A percentile compares a stretch with the other conserved stretches of the same genome.
These are phyloP conservation scores for Aspergillus sp. DNA, from an alignment of 2,329 filamentous ascomycete genomes.

Conservation along the genomic window DNA sequence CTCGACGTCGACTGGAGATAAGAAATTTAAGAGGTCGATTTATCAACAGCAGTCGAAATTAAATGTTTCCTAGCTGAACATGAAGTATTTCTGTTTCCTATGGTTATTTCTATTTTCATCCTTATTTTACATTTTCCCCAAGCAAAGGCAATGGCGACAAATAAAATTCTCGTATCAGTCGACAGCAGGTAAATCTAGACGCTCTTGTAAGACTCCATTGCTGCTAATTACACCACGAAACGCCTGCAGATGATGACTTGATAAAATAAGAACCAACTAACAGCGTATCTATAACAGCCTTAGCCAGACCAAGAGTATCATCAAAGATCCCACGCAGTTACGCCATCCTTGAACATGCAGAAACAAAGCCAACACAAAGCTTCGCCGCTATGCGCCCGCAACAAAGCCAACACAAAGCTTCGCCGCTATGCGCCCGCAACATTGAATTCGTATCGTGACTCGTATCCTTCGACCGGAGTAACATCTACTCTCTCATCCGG, in stretches of 20 bases:
- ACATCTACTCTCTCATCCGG: slow-evolving; percentile 53
- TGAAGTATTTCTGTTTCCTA: too few relatives aligned
- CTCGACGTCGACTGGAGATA: too few relatives aligned
- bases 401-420: slow-evolving; percentile 22
- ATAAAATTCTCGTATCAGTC: too few relatives aligned
- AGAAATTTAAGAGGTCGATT: too few relatives aligned
- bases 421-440: slow-evolving; percentile 30
- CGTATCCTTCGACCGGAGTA: slow-evolving; percentile 38
- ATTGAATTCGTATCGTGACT: slow-evolving; percentile 36
- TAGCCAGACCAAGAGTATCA: slow-evolving; percentile 1
- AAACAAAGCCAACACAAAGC: slow-evolving; percentile 19
- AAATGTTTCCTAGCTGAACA: too few relatives aligned
- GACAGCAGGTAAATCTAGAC: too few relatives aligned
- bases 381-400: slow-evolving; percentile 30
- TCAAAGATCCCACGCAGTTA: slow-evolving; percentile 13
- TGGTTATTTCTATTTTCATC: too few relatives aligned
- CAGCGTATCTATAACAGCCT: slow-evolving; percentile 2
- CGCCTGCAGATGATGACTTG: slow-evolving; percentile 2
- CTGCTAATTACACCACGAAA: not conserved
- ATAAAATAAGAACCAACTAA: slow-evolving; percentile 5
- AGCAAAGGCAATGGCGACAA: too few relatives aligned
- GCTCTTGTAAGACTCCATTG: too few relatives aligned
- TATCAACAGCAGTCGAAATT: too few relatives aligned
- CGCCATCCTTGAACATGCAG: slow-evolving; percentile 18
- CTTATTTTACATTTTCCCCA: too few relatives aligned